A percentile compares a stretch with the other conserved stretches of the same genome.
These are phyloP conservation scores for Phytophthora hibernalis DNA, from an alignment of 352 stramenopile genomes.

Conservation along the genomic window DNA sequence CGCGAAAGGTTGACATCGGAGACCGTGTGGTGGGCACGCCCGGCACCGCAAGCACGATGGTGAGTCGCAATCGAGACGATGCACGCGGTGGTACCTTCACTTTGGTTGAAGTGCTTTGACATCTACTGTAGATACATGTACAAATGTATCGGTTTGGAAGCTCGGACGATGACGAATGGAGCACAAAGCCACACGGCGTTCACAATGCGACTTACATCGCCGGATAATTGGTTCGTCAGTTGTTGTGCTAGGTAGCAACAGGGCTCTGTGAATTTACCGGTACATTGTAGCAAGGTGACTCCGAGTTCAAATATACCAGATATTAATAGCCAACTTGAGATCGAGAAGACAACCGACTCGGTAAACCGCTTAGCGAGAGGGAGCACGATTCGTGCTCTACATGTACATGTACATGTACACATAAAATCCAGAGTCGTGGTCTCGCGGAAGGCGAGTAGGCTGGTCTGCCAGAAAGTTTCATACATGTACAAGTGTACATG, in stretches of 20 bases:
- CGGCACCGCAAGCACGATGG: conserved; percentile 29
- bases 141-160: too few relatives aligned
- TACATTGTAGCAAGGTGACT: not conserved
- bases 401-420: too few relatives aligned
- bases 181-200: too few relatives aligned
- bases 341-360: conserved; percentile 4
- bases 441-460: not conserved
- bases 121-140: too few relatives aligned
- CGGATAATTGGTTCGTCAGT: too few relatives aligned
- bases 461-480: too few relatives aligned
- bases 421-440: not conserved
- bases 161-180: too few relatives aligned
- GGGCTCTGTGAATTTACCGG: not conserved
- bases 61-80: conserved; percentile 36
- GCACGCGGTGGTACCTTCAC: conserved; percentile 14
- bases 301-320: too few relatives aligned
- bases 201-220: too few relatives aligned
- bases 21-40: conserved; percentile 28
- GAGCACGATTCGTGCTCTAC: not conserved
- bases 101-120: conserved; percentile 16
- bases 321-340: conserved; percentile 3
- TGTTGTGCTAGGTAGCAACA: too few relatives aligned
- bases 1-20: conserved; percentile 28
- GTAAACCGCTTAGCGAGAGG: too few relatives aligned
- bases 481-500: too few relatives aligned